Evolutionary conservation across 257 asterid genomes (phyloP), one percentile per base, ranked within the genome.

Genomic region (Solanum virginianum): DNA sequence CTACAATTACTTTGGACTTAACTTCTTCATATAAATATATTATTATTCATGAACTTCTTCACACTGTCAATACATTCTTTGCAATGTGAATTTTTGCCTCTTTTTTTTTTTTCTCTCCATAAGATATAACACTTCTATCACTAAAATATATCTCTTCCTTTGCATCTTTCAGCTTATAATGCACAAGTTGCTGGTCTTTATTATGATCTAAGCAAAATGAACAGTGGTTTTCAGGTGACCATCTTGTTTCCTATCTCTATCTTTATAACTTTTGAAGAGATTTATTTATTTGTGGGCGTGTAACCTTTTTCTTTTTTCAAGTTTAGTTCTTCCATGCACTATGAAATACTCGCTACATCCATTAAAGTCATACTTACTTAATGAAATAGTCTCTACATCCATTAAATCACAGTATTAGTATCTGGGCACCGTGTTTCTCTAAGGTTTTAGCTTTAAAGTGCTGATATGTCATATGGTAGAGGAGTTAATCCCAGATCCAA

Each of bases 131-230:
- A 24, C 41, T 51, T 51, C 60, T 22, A 85, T 53, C 22, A 74
- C 41, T 36, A 36, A 36, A 36, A 36, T 36, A 36, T 36, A 60
- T 56, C 22, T 18, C 59, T 74, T 83, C 22, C 47, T 86, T 80
- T 89, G 85, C 87, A 63, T 90, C 57, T 87, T 89, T 84, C 97
- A 97, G 99, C 99, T 85, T 97, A 97, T 66, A 91, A 97, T 91
- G 98, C 99, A 54, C 91, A 95, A 92, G 96, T 97, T 90, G 98
- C 99, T 83, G 99, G 99, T 84, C 99, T 97, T 59, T 88, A 95
- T 89, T 97, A 95, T 88, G 92, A 88, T 84, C 90, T 97, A 89
- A 88, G 39, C 89, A 91, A 87, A 87, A 86, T 94, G 11, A 89
- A 90, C 82, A 90, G 66, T 90, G 99, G 99, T 70, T 97, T 97